Evolutionary conservation across 164 flowering plant genomes (phyloP).

Genomic region (Amborella trichopoda): DNA sequence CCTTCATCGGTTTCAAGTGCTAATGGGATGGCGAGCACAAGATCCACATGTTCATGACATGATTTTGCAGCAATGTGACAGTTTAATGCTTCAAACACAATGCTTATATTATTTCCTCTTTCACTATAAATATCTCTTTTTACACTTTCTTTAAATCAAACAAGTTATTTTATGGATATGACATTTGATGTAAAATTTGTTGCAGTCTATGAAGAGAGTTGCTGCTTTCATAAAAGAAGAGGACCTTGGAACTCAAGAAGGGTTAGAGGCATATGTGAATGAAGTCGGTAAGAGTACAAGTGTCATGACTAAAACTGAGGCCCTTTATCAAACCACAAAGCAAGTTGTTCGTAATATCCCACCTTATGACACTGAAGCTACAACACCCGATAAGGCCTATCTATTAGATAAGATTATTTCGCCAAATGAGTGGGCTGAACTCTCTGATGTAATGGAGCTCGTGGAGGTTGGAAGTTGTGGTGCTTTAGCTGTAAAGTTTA

Average conservation of each 20-base stretch:
- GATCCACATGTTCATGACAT: too few species aligned
- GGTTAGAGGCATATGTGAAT: constrained; percentile 22
- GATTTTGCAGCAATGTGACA: too few species aligned
- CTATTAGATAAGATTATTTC: constrained; percentile 64
- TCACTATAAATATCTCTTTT: too few species aligned
- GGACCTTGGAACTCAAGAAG: constrained; percentile 16
- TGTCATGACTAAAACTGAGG: constrained; percentile 26
- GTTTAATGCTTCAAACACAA: too few species aligned
- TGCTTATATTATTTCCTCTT: too few species aligned
- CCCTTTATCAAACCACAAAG: constrained; percentile 25
- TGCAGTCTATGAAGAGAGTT: too few species aligned
- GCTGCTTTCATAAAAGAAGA: constrained; percentile 24
- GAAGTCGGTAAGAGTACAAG: neutral
- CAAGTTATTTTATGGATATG: too few species aligned
- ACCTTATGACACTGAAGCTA: constrained; percentile 51
- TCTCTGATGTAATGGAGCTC: constrained; percentile 36
- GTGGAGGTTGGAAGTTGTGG: constrained; percentile 18
- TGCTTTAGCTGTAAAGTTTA: constrained; percentile 4
- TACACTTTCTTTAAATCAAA: too few species aligned
- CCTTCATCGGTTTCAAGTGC: too few species aligned
- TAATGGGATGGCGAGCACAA: too few species aligned
- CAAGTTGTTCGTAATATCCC: constrained; percentile 43
- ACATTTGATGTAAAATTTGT: too few species aligned
- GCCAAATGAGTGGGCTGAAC: constrained; percentile 52
- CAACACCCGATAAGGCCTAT: constrained; percentile 57